Base-by-base conservation (phyloP, 768 basidiomycete species). In the Amanita fuliginea region DNA sequence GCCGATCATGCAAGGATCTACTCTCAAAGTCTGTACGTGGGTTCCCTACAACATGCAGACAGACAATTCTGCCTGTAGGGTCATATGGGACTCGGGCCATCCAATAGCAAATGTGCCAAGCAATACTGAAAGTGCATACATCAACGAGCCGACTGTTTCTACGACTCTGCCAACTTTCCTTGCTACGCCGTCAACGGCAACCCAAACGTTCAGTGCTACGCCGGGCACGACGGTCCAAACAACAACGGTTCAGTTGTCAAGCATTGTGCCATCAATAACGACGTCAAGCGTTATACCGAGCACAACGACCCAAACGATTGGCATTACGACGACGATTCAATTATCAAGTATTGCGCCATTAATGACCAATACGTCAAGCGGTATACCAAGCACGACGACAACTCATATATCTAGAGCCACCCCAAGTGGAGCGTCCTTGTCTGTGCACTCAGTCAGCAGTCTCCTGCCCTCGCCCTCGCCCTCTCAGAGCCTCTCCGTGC, bases 1-100 rank as follows among this genome's bases (percentile, higher is more conserved):
- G 53, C 76, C 80, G 6, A 74, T 78, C 42, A 67, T 81, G 22
- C 55, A 61, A 16, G 66, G 60, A 6, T 57, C 67, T n/a, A 65
- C 71, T 40, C 70, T 88, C 44, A 74, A 70, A 52, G 67, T 81
- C 60, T 88, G 85, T 58, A 67, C 72, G 36, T 67, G 67, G 56
- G 70, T 81, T 3, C 78, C 80, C 28, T 59, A 60, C 26, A 58
- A 68, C 54, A 59, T 74, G 41, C 61, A 66, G 50, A 60, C 65
- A 16, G 60, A 68, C 49, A 62, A 59, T 6, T 61, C 58, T 21
- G 52, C 57, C 16, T 88, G 86, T 57, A 54, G 64, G 21, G 59
- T 81, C 34, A 67, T 86, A 36, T 88, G 81, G 79, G 64, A 73
- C 51, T 73, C 70, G 26, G 67, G 8, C 3, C 9, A 6, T 7